Evolutionary conservation across 495 filamentous ascomycete species (phyloP).

Genomic region (Lindgomyces ingoldianus): DNA sequence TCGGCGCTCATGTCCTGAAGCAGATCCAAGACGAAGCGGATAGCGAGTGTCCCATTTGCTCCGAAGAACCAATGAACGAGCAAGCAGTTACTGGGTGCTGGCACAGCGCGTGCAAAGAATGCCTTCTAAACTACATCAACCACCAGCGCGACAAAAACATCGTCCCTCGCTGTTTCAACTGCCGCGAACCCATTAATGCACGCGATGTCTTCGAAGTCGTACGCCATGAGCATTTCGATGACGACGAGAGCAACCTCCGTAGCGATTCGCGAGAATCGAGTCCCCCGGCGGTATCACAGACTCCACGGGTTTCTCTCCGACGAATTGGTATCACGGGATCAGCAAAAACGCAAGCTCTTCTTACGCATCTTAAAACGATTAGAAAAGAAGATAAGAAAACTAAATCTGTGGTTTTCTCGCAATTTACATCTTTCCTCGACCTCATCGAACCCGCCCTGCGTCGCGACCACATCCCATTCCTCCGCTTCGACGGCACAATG

Average conservation of each 20-base stretch:
- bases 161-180: constrained; percentile 81
- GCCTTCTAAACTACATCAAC: constrained; percentile 80
- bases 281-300: constrained; percentile 43
- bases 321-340: constrained; percentile 77
- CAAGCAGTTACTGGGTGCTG: constrained; percentile 94
- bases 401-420: constrained; percentile 94
- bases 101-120: constrained; percentile 94
- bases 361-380: constrained; percentile 69
- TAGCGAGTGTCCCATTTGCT: constrained; percentile 91
- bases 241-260: constrained; percentile 41
- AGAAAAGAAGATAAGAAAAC: constrained; percentile 61
- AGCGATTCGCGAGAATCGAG: constrained; percentile 32
- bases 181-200: constrained; percentile 76
- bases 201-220: constrained; percentile 91
- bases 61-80: constrained; percentile 90
- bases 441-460: constrained; percentile 78
- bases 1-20: constrained; percentile 80
- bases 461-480: constrained; percentile 68
- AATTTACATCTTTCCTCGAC: constrained; percentile 95
- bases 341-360: constrained; percentile 80
- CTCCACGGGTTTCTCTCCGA: constrained; percentile 74
- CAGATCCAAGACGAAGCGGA: constrained; percentile 88
- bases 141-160: constrained; percentile 78
- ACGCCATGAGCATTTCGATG: constrained; percentile 48
- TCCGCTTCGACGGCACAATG: constrained; percentile 91